Conservation (phyloP, 78 protist genomes). For the Dictyostelium brefeldianum region DNA sequence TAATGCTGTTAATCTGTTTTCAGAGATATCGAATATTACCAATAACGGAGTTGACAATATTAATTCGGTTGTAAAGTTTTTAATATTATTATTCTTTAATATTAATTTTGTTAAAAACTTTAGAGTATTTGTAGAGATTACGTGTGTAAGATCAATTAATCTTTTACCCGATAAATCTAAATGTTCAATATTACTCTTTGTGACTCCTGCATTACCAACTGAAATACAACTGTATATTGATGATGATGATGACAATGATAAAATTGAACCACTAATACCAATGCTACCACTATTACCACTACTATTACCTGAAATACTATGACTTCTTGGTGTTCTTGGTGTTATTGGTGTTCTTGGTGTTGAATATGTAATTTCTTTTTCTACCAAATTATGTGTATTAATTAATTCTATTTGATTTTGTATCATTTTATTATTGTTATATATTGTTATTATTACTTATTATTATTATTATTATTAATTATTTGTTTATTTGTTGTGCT, state of each 20-base stretch:
- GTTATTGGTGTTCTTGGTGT: background rate
- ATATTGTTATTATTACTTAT: background rate
- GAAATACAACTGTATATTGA: background rate
- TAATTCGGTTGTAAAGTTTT: background rate
- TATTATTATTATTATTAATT: background rate
- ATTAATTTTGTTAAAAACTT: background rate
- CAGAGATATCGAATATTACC: conserved; percentile 15
- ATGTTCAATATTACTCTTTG: conserved; percentile 19
- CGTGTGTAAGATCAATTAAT: background rate
- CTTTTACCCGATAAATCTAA: background rate
- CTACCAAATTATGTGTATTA: background rate
- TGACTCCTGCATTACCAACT: background rate
- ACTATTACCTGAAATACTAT: too few relatives aligned
- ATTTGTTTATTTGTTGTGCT: background rate
- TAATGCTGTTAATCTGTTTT: conserved; percentile 23
- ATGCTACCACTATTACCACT: too few relatives aligned
- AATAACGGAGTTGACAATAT: conserved; percentile 35
- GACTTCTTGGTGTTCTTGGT: background rate
- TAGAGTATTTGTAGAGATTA: background rate
- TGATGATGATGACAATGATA: background rate
- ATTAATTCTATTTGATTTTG: background rate
- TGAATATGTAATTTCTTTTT: background rate
- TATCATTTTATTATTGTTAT: background rate
- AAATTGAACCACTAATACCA: too few relatives aligned
- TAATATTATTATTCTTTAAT: conserved; percentile 16